Evolutionary conservation across 2,329 filamentous ascomycete genomes (phyloP).

Genomic region (Emmonsiellopsis sp.): DNA sequence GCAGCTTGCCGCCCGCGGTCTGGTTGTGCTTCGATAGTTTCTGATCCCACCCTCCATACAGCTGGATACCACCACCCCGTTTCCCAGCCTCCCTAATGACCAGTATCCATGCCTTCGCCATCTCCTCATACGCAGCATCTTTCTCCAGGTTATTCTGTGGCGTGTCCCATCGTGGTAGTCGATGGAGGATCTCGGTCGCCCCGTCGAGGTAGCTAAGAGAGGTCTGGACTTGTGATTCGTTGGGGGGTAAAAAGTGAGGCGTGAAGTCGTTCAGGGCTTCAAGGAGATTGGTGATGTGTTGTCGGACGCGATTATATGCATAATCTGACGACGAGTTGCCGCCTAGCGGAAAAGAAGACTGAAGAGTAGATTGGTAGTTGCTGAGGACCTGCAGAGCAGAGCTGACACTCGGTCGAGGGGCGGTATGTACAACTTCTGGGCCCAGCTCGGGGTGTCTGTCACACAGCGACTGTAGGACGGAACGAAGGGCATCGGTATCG

Average conservation of each 20-base stretch:
- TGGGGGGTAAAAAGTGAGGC: slow-evolving; percentile 86
- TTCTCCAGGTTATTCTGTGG: slow-evolving; percentile 86
- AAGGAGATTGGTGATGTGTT: slow-evolving; percentile 67
- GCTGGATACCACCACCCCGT: slow-evolving; percentile 75
- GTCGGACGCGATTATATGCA: slow-evolving; percentile 84
- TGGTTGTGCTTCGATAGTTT: slow-evolving; percentile 80
- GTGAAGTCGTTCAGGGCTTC: slow-evolving; percentile 91
- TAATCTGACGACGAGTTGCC: slow-evolving; percentile 83
- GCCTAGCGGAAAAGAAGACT: slow-evolving; percentile 72
- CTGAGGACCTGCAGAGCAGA: slow-evolving; percentile 71
- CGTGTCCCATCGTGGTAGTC: slow-evolving; percentile 82
- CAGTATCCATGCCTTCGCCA: slow-evolving; percentile 83
- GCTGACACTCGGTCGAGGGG: slow-evolving; percentile 75
- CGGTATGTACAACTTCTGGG: slow-evolving; percentile 71
- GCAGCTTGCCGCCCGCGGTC: slow-evolving; percentile 70
- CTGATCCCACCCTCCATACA: slow-evolving; percentile 89
- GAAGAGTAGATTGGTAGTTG: slow-evolving; percentile 71
- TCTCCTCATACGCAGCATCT: slow-evolving; percentile 91
- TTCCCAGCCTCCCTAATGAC: slow-evolving; percentile 88
- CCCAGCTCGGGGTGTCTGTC: slow-evolving; percentile 79
- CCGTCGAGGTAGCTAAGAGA: slow-evolving; percentile 83
- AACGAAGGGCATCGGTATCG: slow-evolving; percentile 72
- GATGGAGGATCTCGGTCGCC: slow-evolving; percentile 81
- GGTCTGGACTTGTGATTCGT: slow-evolving; percentile 71
- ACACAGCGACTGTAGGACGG: slow-evolving; percentile 82